Evolutionary conservation across 305 asterid genomes (phyloP).

Genomic region (Fraxinus greggii): DNA sequence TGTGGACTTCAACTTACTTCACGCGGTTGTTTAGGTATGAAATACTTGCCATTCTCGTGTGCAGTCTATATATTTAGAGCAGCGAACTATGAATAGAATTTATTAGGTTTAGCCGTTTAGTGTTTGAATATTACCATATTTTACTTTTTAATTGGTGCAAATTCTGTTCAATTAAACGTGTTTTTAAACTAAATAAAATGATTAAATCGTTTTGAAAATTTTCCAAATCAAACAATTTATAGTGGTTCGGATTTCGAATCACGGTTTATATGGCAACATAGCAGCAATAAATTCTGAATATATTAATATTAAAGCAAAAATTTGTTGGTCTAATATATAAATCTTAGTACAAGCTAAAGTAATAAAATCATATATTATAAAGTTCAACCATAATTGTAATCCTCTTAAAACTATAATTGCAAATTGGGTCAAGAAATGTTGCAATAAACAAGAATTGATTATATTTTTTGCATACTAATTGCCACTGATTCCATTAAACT

Average conservation of each 20-base stretch:
- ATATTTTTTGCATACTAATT: neutral
- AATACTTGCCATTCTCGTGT: neutral
- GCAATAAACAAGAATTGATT: neutral
- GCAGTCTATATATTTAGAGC: neutral
- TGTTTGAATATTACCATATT: neutral
- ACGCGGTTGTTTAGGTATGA: neutral
- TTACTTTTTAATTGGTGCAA: neutral
- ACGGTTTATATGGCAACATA: neutral
- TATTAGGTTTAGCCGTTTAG: neutral
- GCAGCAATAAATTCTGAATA: neutral
- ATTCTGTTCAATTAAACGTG: neutral
- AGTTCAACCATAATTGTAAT: neutral
- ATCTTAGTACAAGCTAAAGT: neutral
- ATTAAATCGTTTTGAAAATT: neutral
- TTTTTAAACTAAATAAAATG: neutral
- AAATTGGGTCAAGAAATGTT: neutral
- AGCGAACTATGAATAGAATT: neutral
- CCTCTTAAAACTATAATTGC: neutral
- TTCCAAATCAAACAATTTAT: neutral
- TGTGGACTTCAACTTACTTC: neutral
- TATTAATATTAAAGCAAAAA: neutral
- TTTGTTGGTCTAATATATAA: neutral
- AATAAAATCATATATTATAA: neutral
- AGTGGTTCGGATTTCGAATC: neutral
- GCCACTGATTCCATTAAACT: neutral